Evolutionary conservation across 2,329 filamentous ascomycete genomes (phyloP), one percentile per base, ranked within the genome.

Genomic region (Aureobasidium sp.): DNA sequence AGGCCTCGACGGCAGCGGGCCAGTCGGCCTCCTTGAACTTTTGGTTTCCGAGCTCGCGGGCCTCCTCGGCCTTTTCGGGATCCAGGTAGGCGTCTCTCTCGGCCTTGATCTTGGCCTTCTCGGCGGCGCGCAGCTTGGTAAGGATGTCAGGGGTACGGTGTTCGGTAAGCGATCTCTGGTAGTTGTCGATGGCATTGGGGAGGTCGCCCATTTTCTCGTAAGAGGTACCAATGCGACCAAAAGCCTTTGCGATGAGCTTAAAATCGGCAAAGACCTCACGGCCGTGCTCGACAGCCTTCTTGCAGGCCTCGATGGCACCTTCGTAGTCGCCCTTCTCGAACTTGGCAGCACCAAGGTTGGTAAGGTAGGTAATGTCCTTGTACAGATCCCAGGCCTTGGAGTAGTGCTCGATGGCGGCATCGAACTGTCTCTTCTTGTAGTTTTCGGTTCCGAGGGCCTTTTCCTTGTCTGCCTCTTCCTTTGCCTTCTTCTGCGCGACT

Each of bases 351-450:
- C 91, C 91, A 36, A 96, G 83, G 78, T 99, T 99, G 80, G 95
- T 99, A 64, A 97, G 83, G 78, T 99, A 99, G 17, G 93, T 94
- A 71, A 99, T 96, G 71, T 99, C 94, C 82, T 97, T 94, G 84
- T 90, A 82, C 42, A 89, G 77, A 64, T 96, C 92, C 94, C 94
- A 99, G 0, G 94, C 94, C 75, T 96, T 95, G 74, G 76, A 84
- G 81, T 99, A 99, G 79, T 99, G 91, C 72, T 87, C 85, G 70
- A 99, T 97, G 56, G 94, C 94, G 72, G 89, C 86, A 70, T 97
- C 94, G 68, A 99, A 97, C 73, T 97, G 87, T 68, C 91, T 88
- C 84, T 97, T 97, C 87, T 99, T 99, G 83, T 99, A 99, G 75
- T 88, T 87, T 69, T 94, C 91, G 15, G 93, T 99, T 63, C 94